Evolutionary conservation across 441 rosid species (phyloP).

Genomic region (Viola pubescens): DNA sequence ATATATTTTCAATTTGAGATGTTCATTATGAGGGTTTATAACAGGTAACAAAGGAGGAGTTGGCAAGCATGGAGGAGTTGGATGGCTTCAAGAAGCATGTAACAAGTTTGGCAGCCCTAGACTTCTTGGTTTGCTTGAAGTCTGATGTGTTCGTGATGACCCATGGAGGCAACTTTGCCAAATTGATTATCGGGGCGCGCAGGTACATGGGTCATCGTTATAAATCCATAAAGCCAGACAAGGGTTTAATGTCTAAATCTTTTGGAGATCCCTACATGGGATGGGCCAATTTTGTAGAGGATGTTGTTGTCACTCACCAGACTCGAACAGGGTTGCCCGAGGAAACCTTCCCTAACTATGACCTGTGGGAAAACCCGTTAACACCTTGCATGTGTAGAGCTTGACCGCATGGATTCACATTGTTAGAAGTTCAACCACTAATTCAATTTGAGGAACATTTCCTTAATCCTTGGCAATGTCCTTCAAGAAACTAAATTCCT

Average conservation of each 20-base stretch:
- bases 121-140: slow-evolving; percentile 90
- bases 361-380: slow-evolving; percentile 96
- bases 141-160: slow-evolving; percentile 99
- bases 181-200: slow-evolving; percentile 90
- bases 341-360: slow-evolving; percentile 95
- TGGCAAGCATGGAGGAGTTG: slow-evolving; percentile 72
- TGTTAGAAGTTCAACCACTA: slow-evolving; percentile 10
- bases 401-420: slow-evolving; percentile 27
- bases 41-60: slow-evolving; percentile 96
- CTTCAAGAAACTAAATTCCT: slow-evolving; percentile 12
- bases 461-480: background rate
- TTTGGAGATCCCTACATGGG: slow-evolving; percentile 98
- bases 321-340: slow-evolving; percentile 93
- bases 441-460: slow-evolving; percentile 14
- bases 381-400: slow-evolving; percentile 99
- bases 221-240: slow-evolving; percentile 95
- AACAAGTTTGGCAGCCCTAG: slow-evolving; percentile 95
- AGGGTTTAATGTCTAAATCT: slow-evolving; percentile 96
- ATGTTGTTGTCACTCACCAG: slow-evolving; percentile 86
- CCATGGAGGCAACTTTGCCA: slow-evolving; percentile 97
- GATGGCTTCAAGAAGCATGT: slow-evolving; percentile 84
- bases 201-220: slow-evolving; percentile 91
- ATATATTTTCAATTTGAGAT: too few relatives aligned
- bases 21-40: slow-evolving; percentile 2
- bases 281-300: slow-evolving; percentile 94